Evolutionary conservation across 2,329 filamentous ascomycete genomes (phyloP).

Genomic region (Lachnellula cervina): DNA sequence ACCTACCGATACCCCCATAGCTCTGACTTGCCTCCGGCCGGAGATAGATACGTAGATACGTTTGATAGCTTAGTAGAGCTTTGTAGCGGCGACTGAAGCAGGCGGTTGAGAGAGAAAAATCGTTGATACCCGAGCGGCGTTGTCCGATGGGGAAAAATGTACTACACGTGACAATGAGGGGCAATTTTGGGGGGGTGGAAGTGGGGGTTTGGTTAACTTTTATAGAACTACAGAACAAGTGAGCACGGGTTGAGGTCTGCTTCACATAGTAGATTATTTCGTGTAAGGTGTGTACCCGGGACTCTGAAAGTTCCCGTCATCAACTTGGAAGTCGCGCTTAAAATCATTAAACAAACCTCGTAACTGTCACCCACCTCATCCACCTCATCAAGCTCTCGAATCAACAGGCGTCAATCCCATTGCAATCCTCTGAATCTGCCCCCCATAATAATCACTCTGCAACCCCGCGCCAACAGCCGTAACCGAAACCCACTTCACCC

Average conservation of each 20-base stretch:
- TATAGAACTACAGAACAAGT: no score
- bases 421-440: conserved; percentile 29
- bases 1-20: neutral
- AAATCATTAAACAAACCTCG: no score
- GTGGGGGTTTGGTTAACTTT: no score
- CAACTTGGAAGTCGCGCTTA: no score
- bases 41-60: neutral
- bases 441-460: conserved; percentile 23
- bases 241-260: no score
- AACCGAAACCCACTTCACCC: conserved; percentile 6
- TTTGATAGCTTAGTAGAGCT: neutral
- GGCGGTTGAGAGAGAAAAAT: neutral
- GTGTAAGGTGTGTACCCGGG: no score
- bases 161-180: neutral
- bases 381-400: neutral
- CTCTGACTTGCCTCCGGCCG: neutral
- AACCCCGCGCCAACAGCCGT: conserved; percentile 15
- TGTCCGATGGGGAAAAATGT: neutral
- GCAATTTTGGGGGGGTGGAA: no score
- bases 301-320: neutral
- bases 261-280: no score
- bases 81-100: neutral
- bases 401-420: conserved; percentile 11
- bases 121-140: neutral
- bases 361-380: no score